Evolutionary conservation across 495 filamentous ascomycete species (phyloP).

Genomic region (Penicillium parvum): DNA sequence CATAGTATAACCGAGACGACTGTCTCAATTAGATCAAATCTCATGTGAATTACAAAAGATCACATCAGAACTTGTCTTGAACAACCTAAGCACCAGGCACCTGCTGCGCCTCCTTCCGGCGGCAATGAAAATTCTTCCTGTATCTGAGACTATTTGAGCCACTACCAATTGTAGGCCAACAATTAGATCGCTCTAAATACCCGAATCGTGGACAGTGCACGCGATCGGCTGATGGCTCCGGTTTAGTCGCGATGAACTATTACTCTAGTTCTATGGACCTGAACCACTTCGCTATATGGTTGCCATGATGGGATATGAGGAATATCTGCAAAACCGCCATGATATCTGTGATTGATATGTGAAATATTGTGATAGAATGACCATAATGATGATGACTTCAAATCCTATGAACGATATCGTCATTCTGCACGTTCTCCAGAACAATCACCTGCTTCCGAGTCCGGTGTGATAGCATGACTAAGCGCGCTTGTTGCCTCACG

Average conservation of each 20-base stretch:
- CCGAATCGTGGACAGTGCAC: constrained; percentile 8
- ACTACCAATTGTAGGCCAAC: background rate
- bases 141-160: no score
- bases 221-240: constrained; percentile 10
- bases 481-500: constrained; percentile 5
- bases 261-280: constrained; percentile 9
- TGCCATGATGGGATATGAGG: background rate
- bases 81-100: no score
- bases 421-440: constrained; percentile 3
- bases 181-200: constrained; percentile 6
- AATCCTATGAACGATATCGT: background rate
- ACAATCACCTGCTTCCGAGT: constrained; percentile 4
- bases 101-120: background rate
- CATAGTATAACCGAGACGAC: no score
- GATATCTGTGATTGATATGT: no score
- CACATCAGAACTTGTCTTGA: no score
- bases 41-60: no score
- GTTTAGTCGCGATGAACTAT: constrained; percentile 11
- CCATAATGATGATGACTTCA: no score
- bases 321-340: no score
- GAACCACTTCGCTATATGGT: constrained; percentile 3
- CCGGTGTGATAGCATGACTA: constrained; percentile 16
- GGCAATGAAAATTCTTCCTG: no score
- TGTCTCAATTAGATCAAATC: no score
- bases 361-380: no score